These are phyloP conservation scores for Pleurotus platypus DNA, from an alignment of 768 basidiomycete species.

Conservation along the genomic window DNA sequence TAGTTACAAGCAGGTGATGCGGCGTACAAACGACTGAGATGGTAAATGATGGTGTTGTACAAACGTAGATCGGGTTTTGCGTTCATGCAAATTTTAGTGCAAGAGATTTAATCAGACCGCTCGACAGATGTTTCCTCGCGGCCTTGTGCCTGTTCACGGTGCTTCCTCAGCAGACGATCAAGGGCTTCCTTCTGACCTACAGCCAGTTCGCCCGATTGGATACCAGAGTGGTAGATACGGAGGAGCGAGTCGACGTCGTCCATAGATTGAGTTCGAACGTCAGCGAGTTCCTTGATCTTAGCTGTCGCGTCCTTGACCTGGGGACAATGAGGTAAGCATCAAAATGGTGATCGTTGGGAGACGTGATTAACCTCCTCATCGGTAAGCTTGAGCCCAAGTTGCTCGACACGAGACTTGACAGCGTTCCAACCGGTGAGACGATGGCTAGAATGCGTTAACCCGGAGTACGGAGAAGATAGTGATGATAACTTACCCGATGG, in stretches of 20 bases:
- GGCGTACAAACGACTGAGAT: too few species aligned
- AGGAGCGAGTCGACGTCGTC: constrained; percentile 97
- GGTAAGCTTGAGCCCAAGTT: constrained; percentile 83
- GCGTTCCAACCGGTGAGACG: constrained; percentile 99
- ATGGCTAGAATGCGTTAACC: constrained; percentile 47
- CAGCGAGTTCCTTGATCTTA: constrained; percentile 99
- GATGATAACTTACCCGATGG: constrained; percentile 70
- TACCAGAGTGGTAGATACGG: constrained; percentile 92
- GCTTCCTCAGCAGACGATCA: constrained; percentile 80
- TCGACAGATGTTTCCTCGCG: constrained; percentile 7
- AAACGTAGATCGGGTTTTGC: too few species aligned
- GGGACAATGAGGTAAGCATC: constrained; percentile 2
- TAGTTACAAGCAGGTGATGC: too few species aligned
- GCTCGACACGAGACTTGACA: constrained; percentile 98
- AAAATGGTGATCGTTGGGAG: background rate
- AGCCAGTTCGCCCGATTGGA: constrained; percentile 86
- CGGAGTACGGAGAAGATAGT: background rate
- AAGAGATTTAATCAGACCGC: background rate
- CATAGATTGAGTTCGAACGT: constrained; percentile 98
- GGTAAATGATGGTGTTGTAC: too few species aligned
- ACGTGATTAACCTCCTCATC: constrained; percentile 72
- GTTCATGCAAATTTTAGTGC: too few species aligned
- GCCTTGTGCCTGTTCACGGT: constrained; percentile 40
- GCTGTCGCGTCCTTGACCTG: constrained; percentile 97
- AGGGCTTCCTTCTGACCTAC: constrained; percentile 93